Evolutionary conservation across 352 stramenopile genomes (phyloP), one percentile per base, ranked within the genome.

Genomic region (Phytophthora citricola): DNA sequence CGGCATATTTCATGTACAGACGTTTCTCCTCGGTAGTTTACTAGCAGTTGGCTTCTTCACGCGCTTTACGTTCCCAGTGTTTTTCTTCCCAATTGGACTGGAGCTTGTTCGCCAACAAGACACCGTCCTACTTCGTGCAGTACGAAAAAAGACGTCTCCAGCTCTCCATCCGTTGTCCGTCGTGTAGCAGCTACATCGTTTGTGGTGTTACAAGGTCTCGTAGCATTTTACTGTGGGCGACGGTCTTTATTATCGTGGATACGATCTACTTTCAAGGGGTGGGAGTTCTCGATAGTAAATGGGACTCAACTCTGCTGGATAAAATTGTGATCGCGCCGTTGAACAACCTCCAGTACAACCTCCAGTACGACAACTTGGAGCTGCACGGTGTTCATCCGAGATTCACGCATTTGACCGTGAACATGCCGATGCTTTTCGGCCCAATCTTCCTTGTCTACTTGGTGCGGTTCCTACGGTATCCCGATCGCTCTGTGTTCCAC

Each of bases 301-400:
- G 49, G 22, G 48, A 61, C 36, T 8, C 9, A 20, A 49, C 29
- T n/a, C 9, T 63, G 14, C 22, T 71, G 48, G 3, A 64, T 22
- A 52, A 41, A 65, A 68, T 46, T 12, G 79, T 92, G 27, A 54
- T 94, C n/a, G 81, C 86, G 5, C 86, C 86, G 15, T 51, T 78
- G 26, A 98, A 98, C 74, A 97, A 97, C 74, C 73, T 98, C 38
- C 24, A 79, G 10, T 98, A 98, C 84, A 98, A 98, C 73, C 77
- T 90, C 10, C 83, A 97, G 63, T 73, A 85, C 58, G 75, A 86
- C 41, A 98, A 98, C 62, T 76, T 98, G 32, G 76, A 90, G 32
- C 70, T 95, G 20, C 94, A 98, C 64, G 95, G 95, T 11, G 78
- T 98, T 14, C 95, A 98, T 71, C 83, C 92, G 10, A 76, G 90